These are phyloP conservation scores for Fusarium tjaetaba DNA, from an alignment of 2,329 filamentous ascomycete genomes.

Conservation along the genomic window DNA sequence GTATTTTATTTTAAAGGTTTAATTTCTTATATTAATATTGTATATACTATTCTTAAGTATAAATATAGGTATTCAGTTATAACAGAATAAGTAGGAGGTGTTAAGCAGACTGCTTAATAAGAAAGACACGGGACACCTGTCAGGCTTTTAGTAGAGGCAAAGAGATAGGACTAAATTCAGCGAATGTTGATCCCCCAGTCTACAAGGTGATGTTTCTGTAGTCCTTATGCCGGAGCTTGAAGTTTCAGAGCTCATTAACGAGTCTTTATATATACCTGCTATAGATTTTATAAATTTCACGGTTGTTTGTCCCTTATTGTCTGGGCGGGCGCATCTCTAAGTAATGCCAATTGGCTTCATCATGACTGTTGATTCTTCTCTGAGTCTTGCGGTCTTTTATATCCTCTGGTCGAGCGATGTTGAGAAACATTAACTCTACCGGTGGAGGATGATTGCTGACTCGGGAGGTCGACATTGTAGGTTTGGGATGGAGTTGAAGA, in stretches of 20 bases:
- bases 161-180: not conserved
- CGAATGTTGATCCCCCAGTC: not conserved
- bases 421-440: not conserved
- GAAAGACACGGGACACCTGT: not conserved
- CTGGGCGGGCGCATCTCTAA: not conserved
- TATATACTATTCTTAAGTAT: no score
- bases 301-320: fast-evolving
- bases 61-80: no score
- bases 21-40: no score
- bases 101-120: not conserved
- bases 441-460: not conserved
- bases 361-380: not conserved
- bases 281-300: no score
- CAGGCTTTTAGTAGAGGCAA: fast-evolving
- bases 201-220: fast-evolving
- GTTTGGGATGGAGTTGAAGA: not conserved
- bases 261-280: fast-evolving
- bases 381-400: not conserved
- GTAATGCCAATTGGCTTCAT: not conserved
- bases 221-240: fast-evolving
- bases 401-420: not conserved
- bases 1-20: no score
- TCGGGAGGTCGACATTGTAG: not conserved
- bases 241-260: fast-evolving
- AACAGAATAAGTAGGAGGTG: no score